Percentiles rank a stretch among this genome's conserved stretches.
Conservation (phyloP, 805 yeast species). For the Candida pseudoglaebosa region DNA sequence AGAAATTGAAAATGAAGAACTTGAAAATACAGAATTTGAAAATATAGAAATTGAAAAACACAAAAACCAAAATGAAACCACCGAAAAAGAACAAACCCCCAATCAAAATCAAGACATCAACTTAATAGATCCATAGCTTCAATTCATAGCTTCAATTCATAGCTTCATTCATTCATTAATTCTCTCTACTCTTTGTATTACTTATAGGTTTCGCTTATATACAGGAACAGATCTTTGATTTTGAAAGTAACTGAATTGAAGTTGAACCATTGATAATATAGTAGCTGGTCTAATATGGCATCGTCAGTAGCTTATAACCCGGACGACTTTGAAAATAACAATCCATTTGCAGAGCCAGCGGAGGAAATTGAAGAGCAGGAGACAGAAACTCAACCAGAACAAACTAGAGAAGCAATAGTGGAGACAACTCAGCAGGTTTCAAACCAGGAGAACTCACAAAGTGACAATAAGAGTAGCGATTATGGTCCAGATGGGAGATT, state of each 20-base stretch:
- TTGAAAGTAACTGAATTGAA: too few relatives aligned
- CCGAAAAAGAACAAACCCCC: neutral
- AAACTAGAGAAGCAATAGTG: neutral
- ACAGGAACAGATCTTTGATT: neutral
- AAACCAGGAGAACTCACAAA: neutral
- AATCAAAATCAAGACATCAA: neutral
- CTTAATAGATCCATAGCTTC: neutral
- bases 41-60: neutral
- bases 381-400: conserved; percentile 4
- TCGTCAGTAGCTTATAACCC: conserved; percentile 46
- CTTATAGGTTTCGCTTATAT: neutral
- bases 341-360: conserved; percentile 36
- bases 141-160: too few relatives aligned
- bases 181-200: too few relatives aligned
- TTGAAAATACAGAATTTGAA: too few relatives aligned
- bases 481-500: conserved; percentile 14
- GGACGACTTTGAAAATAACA: conserved; percentile 41
- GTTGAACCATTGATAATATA: too few relatives aligned
- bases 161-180: too few relatives aligned
- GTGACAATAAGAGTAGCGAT: neutral
- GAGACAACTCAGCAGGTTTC: conserved; percentile 30
- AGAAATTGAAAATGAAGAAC: neutral
- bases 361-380: conserved; percentile 8
- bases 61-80: neutral
- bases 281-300: too few relatives aligned